Conservation (phyloP, 495 filamentous ascomycete species). For the Aspergillus campestris region DNA sequence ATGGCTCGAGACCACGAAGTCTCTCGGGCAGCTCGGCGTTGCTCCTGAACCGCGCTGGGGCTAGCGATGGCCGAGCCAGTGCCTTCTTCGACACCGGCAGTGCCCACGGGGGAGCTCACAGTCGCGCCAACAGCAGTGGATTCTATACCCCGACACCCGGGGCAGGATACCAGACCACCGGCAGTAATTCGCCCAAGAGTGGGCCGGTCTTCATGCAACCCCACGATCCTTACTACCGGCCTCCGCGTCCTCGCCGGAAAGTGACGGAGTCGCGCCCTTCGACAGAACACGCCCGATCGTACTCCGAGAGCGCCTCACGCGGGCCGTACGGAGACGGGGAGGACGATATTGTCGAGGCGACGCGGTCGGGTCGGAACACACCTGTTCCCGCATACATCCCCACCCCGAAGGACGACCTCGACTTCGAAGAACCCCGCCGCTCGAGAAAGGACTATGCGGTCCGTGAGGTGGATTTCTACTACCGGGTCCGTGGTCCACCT, state of each 20-base stretch:
- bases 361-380: conserved; percentile 43
- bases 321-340: conserved; percentile 24
- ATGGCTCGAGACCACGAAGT: conserved; percentile 63
- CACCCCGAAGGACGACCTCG: conserved; percentile 45
- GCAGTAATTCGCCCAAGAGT: conserved; percentile 29
- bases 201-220: conserved; percentile 39
- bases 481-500: conserved; percentile 83
- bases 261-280: conserved; percentile 43
- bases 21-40: conserved; percentile 76
- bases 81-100: conserved; percentile 38
- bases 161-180: conserved; percentile 40
- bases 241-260: conserved; percentile 59
- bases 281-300: conserved; percentile 27
- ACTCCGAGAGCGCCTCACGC: conserved; percentile 35
- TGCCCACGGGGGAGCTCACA: conserved; percentile 39
- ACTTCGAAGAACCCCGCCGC: conserved; percentile 40
- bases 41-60: conserved; percentile 50
- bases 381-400: conserved; percentile 45
- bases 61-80: conserved; percentile 40
- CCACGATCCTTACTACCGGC: conserved; percentile 74
- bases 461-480: conserved; percentile 91
- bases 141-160: conserved; percentile 58
- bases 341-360: conserved; percentile 38
- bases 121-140: conserved; percentile 41
- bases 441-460: conserved; percentile 77